phyloP scores from a whole-genome alignment of 1,139 yeast genomes.

The Geotrichum australiense region DNA sequence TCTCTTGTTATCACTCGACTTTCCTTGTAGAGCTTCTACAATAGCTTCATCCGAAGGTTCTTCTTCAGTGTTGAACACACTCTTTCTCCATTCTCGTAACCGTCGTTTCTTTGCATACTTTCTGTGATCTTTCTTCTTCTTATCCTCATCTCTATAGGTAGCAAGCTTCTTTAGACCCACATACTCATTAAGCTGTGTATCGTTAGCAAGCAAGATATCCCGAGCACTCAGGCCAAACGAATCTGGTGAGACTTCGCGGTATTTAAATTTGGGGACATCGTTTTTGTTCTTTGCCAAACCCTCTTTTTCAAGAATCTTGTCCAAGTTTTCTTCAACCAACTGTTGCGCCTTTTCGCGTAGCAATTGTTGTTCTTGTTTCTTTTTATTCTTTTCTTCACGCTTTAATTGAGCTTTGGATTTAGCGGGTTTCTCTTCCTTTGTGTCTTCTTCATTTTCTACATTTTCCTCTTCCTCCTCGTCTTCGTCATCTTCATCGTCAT shows the following conservation, averaged over 20 bases:
- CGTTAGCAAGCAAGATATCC: slow-evolving; percentile 88
- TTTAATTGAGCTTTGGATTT: slow-evolving; percentile 27
- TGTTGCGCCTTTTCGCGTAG: slow-evolving; percentile 63
- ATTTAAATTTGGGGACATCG: slow-evolving; percentile 63
- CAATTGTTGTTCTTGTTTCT: slow-evolving; percentile 56
- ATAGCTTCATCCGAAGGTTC: slow-evolving; percentile 42
- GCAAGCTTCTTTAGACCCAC: slow-evolving; percentile 91
- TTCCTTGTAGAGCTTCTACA: slow-evolving; percentile 9
- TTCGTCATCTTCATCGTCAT: slow-evolving; percentile 27
- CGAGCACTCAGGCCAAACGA: slow-evolving; percentile 77
- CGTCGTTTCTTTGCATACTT: slow-evolving; percentile 78
- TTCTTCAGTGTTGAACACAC: slow-evolving; percentile 61
- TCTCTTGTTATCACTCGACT: background rate
- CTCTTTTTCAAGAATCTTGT: slow-evolving; percentile 30
- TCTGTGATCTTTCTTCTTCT: slow-evolving; percentile 68
- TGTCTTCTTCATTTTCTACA: slow-evolving; percentile 30
- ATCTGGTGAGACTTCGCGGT: slow-evolving; percentile 94
- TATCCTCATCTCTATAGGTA: slow-evolving; percentile 76
- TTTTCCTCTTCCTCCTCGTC: slow-evolving; percentile 29
- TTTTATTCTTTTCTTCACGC: slow-evolving; percentile 47
- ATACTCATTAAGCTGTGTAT: slow-evolving; percentile 70
- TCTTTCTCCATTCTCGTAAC: slow-evolving; percentile 83
- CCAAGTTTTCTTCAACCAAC: slow-evolving; percentile 52
- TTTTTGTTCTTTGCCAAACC: slow-evolving; percentile 31
- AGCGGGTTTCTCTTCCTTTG: slow-evolving; percentile 23